Conservation (phyloP, 2,329 filamentous ascomycete species). For the Thielaviopsis punctulata region DNA sequence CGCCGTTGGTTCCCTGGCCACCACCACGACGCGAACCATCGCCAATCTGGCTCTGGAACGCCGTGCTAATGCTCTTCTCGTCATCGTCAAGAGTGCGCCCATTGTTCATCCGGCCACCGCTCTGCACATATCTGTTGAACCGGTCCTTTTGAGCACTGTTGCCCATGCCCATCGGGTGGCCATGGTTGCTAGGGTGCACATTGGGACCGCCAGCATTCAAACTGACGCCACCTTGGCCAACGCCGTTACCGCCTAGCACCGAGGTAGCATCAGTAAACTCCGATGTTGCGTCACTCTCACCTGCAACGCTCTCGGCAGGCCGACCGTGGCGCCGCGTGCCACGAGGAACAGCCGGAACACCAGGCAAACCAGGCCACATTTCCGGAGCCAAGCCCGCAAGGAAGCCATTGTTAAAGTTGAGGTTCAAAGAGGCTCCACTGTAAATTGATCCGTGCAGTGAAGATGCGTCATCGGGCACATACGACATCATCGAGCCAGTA, state of each 20-base stretch:
- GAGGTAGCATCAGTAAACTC: slow-evolving; percentile 78
- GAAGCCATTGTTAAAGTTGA: slow-evolving; percentile 88
- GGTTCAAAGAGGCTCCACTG: slow-evolving; percentile 62
- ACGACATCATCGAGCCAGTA: slow-evolving; percentile 77
- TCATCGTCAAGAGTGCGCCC: slow-evolving; percentile 72
- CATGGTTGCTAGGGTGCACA: not conserved
- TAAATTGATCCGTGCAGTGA: slow-evolving; percentile 87
- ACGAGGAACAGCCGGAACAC: slow-evolving; percentile 42
- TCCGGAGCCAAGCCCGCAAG: slow-evolving; percentile 67
- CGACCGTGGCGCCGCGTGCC: slow-evolving; percentile 49
- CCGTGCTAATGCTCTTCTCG: slow-evolving; percentile 87
- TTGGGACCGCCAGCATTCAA: slow-evolving; percentile 5
- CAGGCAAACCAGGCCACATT: slow-evolving; percentile 68
- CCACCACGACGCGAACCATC: slow-evolving; percentile 22
- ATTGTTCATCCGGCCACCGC: slow-evolving; percentile 49
- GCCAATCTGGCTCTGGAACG: slow-evolving; percentile 88
- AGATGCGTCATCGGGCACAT: slow-evolving; percentile 92
- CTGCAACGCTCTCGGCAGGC: slow-evolving; percentile 63
- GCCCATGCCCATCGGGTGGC: not conserved
- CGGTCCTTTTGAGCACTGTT: slow-evolving; percentile 41
- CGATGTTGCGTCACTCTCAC: slow-evolving; percentile 81
- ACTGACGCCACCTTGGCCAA: slow-evolving; percentile 46
- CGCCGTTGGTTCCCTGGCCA: not conserved
- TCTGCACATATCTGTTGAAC: slow-evolving; percentile 86
- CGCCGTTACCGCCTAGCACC: slow-evolving; percentile 56